Evolutionary conservation across 164 flowering plant genomes (phyloP), one percentile per base, ranked within the genome.

Genomic region (grape (Vitis vinifera)): DNA sequence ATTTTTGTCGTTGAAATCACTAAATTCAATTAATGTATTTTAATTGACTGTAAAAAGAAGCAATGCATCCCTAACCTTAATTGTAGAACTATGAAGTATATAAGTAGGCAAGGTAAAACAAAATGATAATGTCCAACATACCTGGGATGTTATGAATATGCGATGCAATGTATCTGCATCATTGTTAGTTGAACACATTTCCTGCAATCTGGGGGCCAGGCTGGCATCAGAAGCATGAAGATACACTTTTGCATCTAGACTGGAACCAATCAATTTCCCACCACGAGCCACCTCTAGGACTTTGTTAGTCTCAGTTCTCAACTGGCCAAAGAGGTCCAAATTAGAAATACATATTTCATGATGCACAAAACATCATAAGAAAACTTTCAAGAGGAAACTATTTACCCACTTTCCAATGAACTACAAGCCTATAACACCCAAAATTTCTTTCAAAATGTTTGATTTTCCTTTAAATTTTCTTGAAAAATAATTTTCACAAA

Each of bases 61-160:
- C 9, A 16, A 7, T 14, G 13, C 29, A 37, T 37, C 7, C 44
- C 44, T 3, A 37, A 37, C 44, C 44, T 37, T 37, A 3, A 37
- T 37, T 37, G 44, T 37, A 37, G 44, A 37, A 37, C 44, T 37
- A 37, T 37, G 44, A 37, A 37, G 44, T 0, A 37, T 6, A 37
- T 37, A 37, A 37, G 44, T 37, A 3, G 4, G 44, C 5, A 6
- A 37, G 44, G 44, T 37, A 23, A 14, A 55, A 62, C 17, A 8
- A 55, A 55, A 57, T 23, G 2, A 13, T 15, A 59, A 29, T 59
- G 48, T 3, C 48, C 16, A 52, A 55, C 56, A 3, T 83, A 90
- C 99, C 99, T 93, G 98, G 73, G 98, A 96, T 61, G 94, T 92
- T 65, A 96, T 84, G 75, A 96, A 93, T 78, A 93, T 84, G 51